Base-by-base conservation (phyloP, 768 basidiomycete species). In the Bullera alba region DNA sequence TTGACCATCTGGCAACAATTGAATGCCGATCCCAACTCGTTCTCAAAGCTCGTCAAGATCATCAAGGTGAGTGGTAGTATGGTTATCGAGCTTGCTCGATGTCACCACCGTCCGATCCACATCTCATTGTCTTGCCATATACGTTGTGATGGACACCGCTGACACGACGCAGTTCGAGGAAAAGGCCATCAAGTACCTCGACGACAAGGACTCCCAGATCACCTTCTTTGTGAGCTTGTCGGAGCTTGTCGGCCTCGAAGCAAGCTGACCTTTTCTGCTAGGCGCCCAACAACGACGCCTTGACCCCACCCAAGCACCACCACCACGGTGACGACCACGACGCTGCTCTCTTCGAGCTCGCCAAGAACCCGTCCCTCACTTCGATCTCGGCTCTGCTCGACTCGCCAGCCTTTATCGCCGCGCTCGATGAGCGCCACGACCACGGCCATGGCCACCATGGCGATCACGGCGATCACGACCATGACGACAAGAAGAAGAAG, bases 401-500 rank as follows among this genome's bases (percentile, higher is more conserved):
- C 12, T 30, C 38, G 12, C 50, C 60, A 16, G 53, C 59, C 5
- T 54, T 57, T n/a, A 53, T 61, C 45, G 57, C 41, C 27, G 53
- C 23, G 51, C 55, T 14, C 27, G 42, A 26, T 23, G 28, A 15
- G 10, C n/a, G n/a, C n/a, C n/a, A 35, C 32, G 29, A 48, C 47
- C 27, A 46, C 26, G 42, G 41, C 28, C 54, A 55, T 43, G 39
- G 44, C n/a, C n/a, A n/a, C n/a, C n/a, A n/a, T n/a, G 50, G 50
- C 46, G 53, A 58, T 30, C 50, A 51, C 25, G 62, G 58, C 28
- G 67, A 63, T 42, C 57, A 70, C 34, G 63, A 72, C 27, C 61
- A 61, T 51, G 70, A 63, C 53, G 68, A 50, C 73, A 79, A 61
- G 58, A 65, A 64, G 56, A 75, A 44, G 34, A 81, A 79, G 56